Percentiles rank a stretch among this genome's conserved stretches.
Evolutionary conservation across 139 green algal species (phyloP).

Genomic region (Bryopsis sp.): DNA sequence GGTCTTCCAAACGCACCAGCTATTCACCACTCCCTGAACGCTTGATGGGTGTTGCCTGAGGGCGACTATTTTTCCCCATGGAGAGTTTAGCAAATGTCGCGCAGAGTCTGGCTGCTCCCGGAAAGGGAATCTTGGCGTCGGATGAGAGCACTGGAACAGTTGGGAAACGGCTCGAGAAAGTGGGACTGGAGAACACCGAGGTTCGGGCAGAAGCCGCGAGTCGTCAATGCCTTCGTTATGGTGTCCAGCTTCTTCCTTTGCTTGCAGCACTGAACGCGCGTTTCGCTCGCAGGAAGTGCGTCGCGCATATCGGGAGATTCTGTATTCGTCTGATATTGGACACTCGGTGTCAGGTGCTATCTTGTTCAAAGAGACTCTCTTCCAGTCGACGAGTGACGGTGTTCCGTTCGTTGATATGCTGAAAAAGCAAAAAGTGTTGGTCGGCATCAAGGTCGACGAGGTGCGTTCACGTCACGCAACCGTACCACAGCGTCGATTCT

Average conservation of each 20-base stretch:
- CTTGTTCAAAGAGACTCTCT: constrained; percentile 90
- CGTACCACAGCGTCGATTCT: too few relatives aligned
- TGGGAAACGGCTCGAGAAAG: constrained; percentile 74
- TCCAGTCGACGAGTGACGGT: constrained; percentile 46
- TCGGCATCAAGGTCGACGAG: constrained; percentile 81
- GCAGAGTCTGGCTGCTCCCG: constrained; percentile 24
- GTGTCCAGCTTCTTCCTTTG: not conserved
- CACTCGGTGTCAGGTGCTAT: constrained; percentile 66
- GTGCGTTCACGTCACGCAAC: constrained; percentile 32
- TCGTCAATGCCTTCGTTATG: not conserved
- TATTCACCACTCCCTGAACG: too few relatives aligned
- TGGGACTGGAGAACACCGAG: constrained; percentile 46
- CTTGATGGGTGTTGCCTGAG: too few relatives aligned
- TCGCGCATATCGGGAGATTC: constrained; percentile 57
- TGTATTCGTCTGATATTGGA: constrained; percentile 55
- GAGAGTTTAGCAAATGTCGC: too few relatives aligned
- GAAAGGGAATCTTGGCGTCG: constrained; percentile 69
- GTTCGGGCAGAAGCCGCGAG: constrained; percentile 21
- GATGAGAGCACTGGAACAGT: constrained; percentile 77
- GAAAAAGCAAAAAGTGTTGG: constrained; percentile 47
- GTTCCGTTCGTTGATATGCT: constrained; percentile 64
- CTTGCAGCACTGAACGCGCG: constrained; percentile 20
- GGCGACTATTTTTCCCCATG: too few relatives aligned
- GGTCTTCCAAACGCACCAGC: too few relatives aligned
- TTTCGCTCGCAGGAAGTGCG: constrained; percentile 33